A percentile compares a stretch with the other conserved stretches of the same genome.
Evolutionary conservation across 768 basidiomycete genomes (phyloP).

Genomic region (Agrocybe pediades): DNA sequence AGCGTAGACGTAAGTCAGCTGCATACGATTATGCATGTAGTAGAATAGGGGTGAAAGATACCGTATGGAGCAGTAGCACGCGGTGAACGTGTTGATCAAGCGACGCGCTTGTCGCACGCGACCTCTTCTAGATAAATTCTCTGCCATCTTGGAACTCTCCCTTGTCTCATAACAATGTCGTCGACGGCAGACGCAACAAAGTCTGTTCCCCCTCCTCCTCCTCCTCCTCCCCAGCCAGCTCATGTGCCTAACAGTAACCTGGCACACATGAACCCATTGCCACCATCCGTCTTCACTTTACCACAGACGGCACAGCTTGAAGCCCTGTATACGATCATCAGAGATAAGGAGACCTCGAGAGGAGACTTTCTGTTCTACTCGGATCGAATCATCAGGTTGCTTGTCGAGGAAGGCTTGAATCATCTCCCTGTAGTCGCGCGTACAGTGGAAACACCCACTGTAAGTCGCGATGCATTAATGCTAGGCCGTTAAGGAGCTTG

Average conservation of each 20-base stretch:
- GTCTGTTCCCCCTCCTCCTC: constrained; percentile 13
- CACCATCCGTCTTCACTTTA: constrained; percentile 85
- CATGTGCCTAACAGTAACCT: constrained; percentile 32
- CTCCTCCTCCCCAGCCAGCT: constrained; percentile 37
- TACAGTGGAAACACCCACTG: constrained; percentile 82
- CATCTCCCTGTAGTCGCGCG: constrained; percentile 75
- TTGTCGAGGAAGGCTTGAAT: constrained; percentile 88
- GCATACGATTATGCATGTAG: not conserved
- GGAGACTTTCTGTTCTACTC: constrained; percentile 98
- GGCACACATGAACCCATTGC: constrained; percentile 49
- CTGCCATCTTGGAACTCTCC: not conserved
- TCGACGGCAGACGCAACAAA: not conserved
- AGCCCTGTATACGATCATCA: constrained; percentile 92
- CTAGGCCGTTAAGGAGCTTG: not conserved
- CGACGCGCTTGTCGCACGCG: not conserved
- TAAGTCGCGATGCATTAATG: constrained; percentile 31
- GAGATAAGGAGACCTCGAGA: constrained; percentile 82
- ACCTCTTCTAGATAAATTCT: not conserved
- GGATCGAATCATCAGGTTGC: constrained; percentile 84
- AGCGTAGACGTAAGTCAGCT: not conserved
- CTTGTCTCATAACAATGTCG: not conserved
- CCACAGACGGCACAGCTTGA: constrained; percentile 92
- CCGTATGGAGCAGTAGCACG: not conserved
- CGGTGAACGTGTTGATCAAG: not conserved
- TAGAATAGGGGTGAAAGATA: not conserved